These are phyloP conservation scores for Helichrysum umbraculigerum DNA, from an alignment of 129 eudicot genomes.

Conservation along the genomic window DNA sequence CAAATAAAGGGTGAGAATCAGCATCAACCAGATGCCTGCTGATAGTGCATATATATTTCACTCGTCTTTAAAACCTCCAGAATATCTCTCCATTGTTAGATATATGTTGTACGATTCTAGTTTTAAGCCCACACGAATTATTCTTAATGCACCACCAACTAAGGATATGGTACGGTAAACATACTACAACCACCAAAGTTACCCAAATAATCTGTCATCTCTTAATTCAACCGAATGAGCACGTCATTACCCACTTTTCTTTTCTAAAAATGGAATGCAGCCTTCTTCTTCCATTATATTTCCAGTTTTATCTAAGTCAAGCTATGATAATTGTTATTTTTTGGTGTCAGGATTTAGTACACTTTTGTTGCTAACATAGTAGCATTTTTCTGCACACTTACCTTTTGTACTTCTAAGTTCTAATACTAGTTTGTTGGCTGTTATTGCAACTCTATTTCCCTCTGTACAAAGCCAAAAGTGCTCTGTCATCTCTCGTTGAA, in stretches of 20 bases:
- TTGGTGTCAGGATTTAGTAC: no score
- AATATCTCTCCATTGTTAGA: neutral
- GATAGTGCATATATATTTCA: slow-evolving; percentile 34
- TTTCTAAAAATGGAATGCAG: neutral
- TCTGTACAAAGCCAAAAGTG: no score
- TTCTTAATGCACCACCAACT: neutral
- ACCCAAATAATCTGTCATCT: neutral
- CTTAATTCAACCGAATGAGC: neutral
- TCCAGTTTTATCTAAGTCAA: no score
- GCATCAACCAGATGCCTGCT: slow-evolving; percentile 27
- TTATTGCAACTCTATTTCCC: no score
- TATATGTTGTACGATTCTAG: neutral
- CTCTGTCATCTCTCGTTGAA: no score
- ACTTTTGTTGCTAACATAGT: no score
- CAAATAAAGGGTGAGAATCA: slow-evolving; percentile 23
- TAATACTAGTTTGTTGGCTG: no score
- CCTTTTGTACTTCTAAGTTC: no score
- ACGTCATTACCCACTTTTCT: neutral
- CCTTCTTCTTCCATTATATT: no score
- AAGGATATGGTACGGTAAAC: neutral
- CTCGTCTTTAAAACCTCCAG: slow-evolving; percentile 22
- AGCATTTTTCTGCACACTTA: no score
- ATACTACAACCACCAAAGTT: neutral
- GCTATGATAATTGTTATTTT: no score
- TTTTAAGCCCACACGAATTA: neutral